Base-by-base conservation (phyloP, 75 land plant species). In the Sequoia sempervirens region DNA sequence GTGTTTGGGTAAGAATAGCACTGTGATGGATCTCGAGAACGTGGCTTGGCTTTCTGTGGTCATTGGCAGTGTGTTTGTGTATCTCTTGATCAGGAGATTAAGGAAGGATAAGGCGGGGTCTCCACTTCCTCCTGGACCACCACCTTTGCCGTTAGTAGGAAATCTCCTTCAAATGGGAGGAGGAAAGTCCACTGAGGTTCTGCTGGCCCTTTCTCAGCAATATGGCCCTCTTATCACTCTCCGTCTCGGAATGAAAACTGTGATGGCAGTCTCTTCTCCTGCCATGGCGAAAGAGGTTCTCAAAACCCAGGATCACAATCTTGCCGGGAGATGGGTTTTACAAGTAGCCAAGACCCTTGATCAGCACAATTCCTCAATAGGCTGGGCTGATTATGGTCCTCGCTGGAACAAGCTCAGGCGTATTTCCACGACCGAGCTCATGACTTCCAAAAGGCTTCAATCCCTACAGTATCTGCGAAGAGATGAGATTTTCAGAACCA, bases 401-500 rank as follows among this genome's bases (percentile, higher is more conserved):
- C 66, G 5, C 66, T 61, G 66, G 66, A 61, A 61, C 8, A 61
- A 61, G 26, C 66, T 61, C 6, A 61, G 66, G 66, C n/a, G 66
- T 6, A 61, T 61, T 23, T 23, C 66, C 7, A 23, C 28, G 1
- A 61, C 66, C 0, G 66, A 61, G 66, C 66, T 61, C 66, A 61
- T 61, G 66, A 61, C 66, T 5, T 5, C 9, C n/a, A 61, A 23
- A 28, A 61, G 66, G 6, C 66, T 61, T 8, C n/a, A 61, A 61
- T 5, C 66, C 6, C 66, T 61, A 8, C n/a, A 61, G 6, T 28
- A 61, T 23, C 66, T 61, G 0, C 85, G 91, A 12, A 37, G 50
- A 20, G 87, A 86, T 2, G 91, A 86, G 80, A 82, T 85, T 76
- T 50, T 23, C 10, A 66, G 66, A 5, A 75, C 86, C 13, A 36